Evolutionary conservation across 106 monocot species (phyloP), one percentile per base, ranked within the genome.

Genomic region (Chionographis japonica): DNA sequence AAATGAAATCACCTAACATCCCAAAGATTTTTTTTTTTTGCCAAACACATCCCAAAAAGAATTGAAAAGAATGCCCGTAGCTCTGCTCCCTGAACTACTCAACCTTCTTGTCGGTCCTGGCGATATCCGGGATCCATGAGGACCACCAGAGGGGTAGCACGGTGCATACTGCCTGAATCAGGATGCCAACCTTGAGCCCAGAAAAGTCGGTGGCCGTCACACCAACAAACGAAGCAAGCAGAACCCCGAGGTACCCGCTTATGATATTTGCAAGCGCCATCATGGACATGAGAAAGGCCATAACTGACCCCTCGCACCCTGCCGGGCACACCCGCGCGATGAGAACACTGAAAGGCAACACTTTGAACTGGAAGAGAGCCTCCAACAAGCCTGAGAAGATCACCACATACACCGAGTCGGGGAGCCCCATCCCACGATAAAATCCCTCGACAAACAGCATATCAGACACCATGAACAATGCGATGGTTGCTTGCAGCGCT

Each of bases 281-380:
- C 2, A 81, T 81, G 1, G 93, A 93, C 89, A 84, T 89, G 3
- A 82, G 68, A 46, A 93, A 86, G 2, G 89, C 89, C 93, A 93
- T 93, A 8, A 93, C 51, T 0, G 93, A 89, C 0, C 86, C 93
- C 69, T 93, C 93, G 40, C 89, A 93, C 5, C 92, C 92, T 13
- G 74, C 39, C 0, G 93, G 93, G 56, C 89, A 93, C 2, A 93
- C 46, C 58, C 77, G 71, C 5, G 89, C 86, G 43, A 93, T 56
- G 8, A 86, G 79, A 50, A 89, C 77, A 36, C 80, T 84, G 46
- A 84, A 89, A 20, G 89, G 93, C 36, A 93, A 79, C 15, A 81
- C 38, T 70, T 89, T 89, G 79, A 86, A 81, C 61, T 74, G 49
- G 18, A 86, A 72, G 40, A 85, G 64, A 19, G 68, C 84, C 55